Base-by-base conservation (phyloP, 2,329 filamentous ascomycete species). In the Penicillium freii region DNA sequence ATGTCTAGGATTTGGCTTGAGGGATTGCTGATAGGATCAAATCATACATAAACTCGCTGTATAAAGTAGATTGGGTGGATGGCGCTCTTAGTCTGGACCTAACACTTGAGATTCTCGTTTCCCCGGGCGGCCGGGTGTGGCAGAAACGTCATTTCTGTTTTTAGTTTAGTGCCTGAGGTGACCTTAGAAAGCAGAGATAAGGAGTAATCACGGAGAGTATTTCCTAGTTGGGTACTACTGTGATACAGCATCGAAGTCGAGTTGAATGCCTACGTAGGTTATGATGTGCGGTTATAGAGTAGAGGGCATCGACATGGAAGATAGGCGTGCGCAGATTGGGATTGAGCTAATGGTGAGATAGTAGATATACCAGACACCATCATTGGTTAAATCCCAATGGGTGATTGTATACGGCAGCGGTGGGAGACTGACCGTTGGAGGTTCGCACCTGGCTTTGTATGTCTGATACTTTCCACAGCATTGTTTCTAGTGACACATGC, bases 81-180 rank as follows among this genome's bases (percentile, higher is more conserved):
- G 42, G 40, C 21, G 34, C 50, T 52, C 42, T 40, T 52, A 47
- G 43, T 33, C 19, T 27, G 36, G 49, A 47, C 42, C 47, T 40
- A 29, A 53, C 42, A 53, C 49, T 47, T 47, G 21, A 53, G 49
- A 53, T 56, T 56, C 49, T 54, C 51, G 27, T 54, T 31, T 54
- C 51, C 34, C 51, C 51, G 45, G 42, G 51, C 49, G 54, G 52
- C 45, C 52, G 38, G 29, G 27, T 25, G 29, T 50, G 52, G 54
- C 54, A 56, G 54, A 56, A 56, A 56, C 54, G 54, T 56, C 54
- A 56, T 56, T 47, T 47, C 54, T 44, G 42, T 7, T 36, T 47
- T 5, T 15, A 23, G 36, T 23, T 39, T 39, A 43, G 34, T 53
- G 54, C 36, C 49, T 53, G 8, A 56, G 49, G 43, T 11, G 42